phyloP scores from a whole-genome alignment of 2,329 filamentous ascomycete species.

The Aspergillus vadensis region DNA sequence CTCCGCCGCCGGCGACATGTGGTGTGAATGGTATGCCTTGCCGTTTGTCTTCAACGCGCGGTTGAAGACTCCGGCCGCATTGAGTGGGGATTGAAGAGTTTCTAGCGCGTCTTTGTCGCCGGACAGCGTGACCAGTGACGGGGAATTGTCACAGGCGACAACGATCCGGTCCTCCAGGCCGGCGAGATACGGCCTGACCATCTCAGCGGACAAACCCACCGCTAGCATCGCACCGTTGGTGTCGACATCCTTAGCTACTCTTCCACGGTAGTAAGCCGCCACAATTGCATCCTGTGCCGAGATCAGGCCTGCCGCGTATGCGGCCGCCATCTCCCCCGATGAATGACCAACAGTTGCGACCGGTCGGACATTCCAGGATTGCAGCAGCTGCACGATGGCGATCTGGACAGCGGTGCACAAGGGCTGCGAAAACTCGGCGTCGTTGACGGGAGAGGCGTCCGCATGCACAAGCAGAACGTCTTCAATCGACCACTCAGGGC shows the following conservation, averaged over 20 bases:
- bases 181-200: slow-evolving; percentile 21
- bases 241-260: not conserved
- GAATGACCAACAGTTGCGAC: slow-evolving; percentile 7
- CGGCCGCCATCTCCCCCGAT: slow-evolving; percentile 19
- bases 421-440: slow-evolving; percentile 13
- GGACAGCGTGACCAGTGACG: slow-evolving; percentile 29
- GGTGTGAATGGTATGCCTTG: slow-evolving; percentile 34
- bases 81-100: slow-evolving; percentile 3
- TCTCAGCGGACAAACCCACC: slow-evolving; percentile 8
- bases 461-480: not conserved
- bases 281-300: not conserved
- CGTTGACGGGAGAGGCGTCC: slow-evolving; percentile 14
- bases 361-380: slow-evolving; percentile 4
- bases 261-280: slow-evolving; percentile 1
- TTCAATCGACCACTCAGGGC: too few species aligned
- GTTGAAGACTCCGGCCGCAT: slow-evolving; percentile 28
- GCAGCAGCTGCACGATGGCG: slow-evolving; percentile 8
- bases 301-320: slow-evolving; percentile 25
- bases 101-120: slow-evolving; percentile 22
- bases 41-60: slow-evolving; percentile 27
- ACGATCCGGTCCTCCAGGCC: slow-evolving; percentile 22
- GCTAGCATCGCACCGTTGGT: slow-evolving; percentile 15
- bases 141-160: slow-evolving; percentile 30
- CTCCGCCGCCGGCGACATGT: slow-evolving; percentile 22
- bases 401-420: slow-evolving; percentile 17